Evolutionary conservation across 2,329 filamentous ascomycete species (phyloP), one percentile per base, ranked within the genome.

Genomic region (Colletotrichum melonis): DNA sequence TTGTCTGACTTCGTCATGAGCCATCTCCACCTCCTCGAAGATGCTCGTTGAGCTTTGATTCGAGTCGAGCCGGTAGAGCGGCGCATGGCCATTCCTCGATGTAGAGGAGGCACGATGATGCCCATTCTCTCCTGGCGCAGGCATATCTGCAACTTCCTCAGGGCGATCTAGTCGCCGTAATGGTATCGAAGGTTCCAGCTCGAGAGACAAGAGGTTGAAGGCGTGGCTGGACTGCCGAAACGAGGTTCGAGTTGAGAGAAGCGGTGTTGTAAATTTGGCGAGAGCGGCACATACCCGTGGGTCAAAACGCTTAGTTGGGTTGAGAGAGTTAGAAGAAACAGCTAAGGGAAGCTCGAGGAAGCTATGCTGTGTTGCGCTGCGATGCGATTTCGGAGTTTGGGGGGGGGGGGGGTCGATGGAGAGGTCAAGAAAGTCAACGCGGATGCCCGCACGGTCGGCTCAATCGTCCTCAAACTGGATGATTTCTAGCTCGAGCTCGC

Each of bases 11-110:
- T 98, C 96, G 81, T 98, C 94, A 64, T 97, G 95, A 24, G 97
- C 96, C 97, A 99, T 98, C 82, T 98, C 96, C n/a, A 98, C 95
- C 82, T 98, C 95, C 77, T 95, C 95, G 78, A 98, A 92, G 77
- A 98, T 92, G 83, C 94, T 97, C 46, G 92, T 88, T 82, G 88
- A 91, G 84, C 93, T 95, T 78, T 91, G 87, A 78, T 94, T 94
- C 64, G 92, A 93, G 76, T 88, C 87, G 68, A 92, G 87, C 67
- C 92, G 87, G 82, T 94, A 94, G 75, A 94, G 80, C 64, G 80
- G 67, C 16, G 67, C 67, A 22, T 78, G 74, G 58, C 72, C 64
- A 30, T 74, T 72, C 42, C 69, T 67, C 19, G 68, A 57, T 7
- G 60, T 57, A n/a, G 60, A 71, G 19, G 67, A 65, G 49, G 60